A percentile compares a stretch with the other conserved stretches of the same genome.
phyloP scores from a whole-genome alignment of 306 rosid genomes.

The Acmispon strigosus region DNA sequence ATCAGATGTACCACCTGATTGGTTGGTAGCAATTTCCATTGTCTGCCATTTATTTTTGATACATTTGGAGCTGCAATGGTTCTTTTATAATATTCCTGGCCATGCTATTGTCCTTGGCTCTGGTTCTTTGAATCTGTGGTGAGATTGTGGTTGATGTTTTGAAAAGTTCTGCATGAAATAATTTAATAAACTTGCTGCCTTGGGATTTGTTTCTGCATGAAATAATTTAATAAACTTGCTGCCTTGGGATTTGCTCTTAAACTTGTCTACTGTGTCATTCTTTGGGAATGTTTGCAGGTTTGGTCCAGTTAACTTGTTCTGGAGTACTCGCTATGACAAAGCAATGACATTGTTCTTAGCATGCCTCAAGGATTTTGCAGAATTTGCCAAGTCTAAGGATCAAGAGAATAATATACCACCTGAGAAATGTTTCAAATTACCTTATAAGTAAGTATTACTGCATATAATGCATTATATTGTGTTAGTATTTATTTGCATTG shows the following conservation, averaged over 20 bases:
- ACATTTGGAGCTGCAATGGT: neutral
- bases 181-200: too few relatives aligned
- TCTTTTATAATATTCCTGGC: neutral
- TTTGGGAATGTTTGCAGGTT: slow-evolving; percentile 43
- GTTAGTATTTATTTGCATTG: neutral
- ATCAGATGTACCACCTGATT: slow-evolving; percentile 12
- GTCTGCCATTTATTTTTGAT: neutral
- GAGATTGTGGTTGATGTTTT: slow-evolving; percentile 16
- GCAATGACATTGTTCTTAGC: slow-evolving; percentile 87
- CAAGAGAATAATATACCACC: slow-evolving; percentile 90
- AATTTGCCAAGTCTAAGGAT: slow-evolving; percentile 83
- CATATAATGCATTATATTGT: neutral
- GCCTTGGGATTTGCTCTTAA: slow-evolving; percentile 9
- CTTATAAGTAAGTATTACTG: slow-evolving; percentile 75
- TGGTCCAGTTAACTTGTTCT: slow-evolving; percentile 96
- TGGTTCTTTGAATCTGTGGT: neutral
- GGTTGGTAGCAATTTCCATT: neutral
- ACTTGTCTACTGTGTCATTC: slow-evolving; percentile 18
- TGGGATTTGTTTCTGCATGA: too few relatives aligned
- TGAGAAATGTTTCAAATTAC: slow-evolving; percentile 84
- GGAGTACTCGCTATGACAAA: slow-evolving; percentile 98
- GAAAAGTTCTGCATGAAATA: too few relatives aligned
- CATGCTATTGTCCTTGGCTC: neutral
- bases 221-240: neutral
- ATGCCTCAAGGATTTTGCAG: slow-evolving; percentile 91